phyloP scores from a whole-genome alignment of 768 basidiomycete species.

The Pleurotus eryngii region DNA sequence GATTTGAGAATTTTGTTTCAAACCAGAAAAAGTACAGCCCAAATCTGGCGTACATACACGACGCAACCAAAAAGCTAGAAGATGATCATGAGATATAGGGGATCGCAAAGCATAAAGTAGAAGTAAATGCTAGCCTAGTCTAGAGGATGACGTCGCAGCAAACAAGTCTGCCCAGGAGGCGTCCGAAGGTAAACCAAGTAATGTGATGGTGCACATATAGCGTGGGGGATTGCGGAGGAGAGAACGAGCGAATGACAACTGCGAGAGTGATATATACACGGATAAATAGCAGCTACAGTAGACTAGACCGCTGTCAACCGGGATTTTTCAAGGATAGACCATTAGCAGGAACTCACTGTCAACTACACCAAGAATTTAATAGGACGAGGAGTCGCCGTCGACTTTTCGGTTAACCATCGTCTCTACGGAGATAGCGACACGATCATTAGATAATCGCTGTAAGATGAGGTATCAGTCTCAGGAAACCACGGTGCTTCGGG shows the following conservation, averaged over 20 bases:
- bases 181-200: neutral
- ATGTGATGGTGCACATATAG: neutral
- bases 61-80: neutral
- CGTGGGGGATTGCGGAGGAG: neutral
- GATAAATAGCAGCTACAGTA: neutral
- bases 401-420: conserved; percentile 8
- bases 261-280: neutral
- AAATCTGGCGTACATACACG: neutral
- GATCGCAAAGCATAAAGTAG: too few relatives aligned
- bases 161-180: neutral
- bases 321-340: too few relatives aligned
- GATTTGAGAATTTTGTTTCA: neutral
- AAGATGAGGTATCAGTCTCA: neutral
- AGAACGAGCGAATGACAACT: neutral
- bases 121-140: too few relatives aligned
- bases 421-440: conserved; percentile 6
- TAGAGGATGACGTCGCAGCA: too few relatives aligned
- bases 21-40: neutral
- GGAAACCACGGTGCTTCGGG: neutral
- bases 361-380: neutral
- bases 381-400: neutral
- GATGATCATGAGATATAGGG: too few relatives aligned
- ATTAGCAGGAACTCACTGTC: neutral
- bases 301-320: neutral
- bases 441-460: conserved; percentile 3